Percentiles rank a stretch among this genome's conserved stretches.
Conservation (phyloP, 2,329 filamentous ascomycete genomes). For the Seiridium unicorne region DNA sequence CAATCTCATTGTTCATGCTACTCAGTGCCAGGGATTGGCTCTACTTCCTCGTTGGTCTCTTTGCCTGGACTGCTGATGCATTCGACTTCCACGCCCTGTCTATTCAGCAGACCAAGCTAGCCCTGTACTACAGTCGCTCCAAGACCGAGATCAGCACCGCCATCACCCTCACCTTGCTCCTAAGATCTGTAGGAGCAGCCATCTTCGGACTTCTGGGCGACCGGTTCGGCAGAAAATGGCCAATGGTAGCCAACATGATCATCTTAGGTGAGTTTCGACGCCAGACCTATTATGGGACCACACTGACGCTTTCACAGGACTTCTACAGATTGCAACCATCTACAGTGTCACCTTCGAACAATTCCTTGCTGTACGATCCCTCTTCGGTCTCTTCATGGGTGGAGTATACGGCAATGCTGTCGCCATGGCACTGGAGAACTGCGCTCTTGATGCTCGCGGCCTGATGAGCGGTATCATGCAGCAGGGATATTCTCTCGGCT, state of each 20-base stretch:
- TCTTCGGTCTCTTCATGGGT: conserved; percentile 80
- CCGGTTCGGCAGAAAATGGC: conserved; percentile 79
- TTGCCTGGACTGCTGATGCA: conserved; percentile 77
- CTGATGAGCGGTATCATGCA: conserved; percentile 81
- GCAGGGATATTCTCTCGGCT: conserved; percentile 78
- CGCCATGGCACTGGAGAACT: conserved; percentile 74
- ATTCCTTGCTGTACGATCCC: conserved; percentile 70
- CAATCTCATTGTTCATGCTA: conserved; percentile 64
- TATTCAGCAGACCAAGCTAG: conserved; percentile 58
- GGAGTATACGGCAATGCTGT: conserved; percentile 78
- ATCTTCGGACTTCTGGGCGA: conserved; percentile 77
- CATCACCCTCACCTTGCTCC: conserved; percentile 72
- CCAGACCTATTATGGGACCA: background rate
- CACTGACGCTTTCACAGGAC: conserved; percentile 34
- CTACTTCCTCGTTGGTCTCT: conserved; percentile 72
- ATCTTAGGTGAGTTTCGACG: conserved; percentile 48
- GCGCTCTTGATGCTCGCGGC: conserved; percentile 69
- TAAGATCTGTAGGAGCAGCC: conserved; percentile 73
- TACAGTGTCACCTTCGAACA: conserved; percentile 70
- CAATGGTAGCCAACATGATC: conserved; percentile 79
- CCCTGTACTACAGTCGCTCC: conserved; percentile 44
- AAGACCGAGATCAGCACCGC: conserved; percentile 63
- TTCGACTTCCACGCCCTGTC: conserved; percentile 83
- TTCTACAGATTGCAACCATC: conserved; percentile 72
- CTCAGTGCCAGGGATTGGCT: conserved; percentile 68